A percentile compares a stretch with the other conserved stretches of the same genome.
Evolutionary conservation across 495 filamentous ascomycete species (phyloP).

Genomic region (Bombardia bombarda): DNA sequence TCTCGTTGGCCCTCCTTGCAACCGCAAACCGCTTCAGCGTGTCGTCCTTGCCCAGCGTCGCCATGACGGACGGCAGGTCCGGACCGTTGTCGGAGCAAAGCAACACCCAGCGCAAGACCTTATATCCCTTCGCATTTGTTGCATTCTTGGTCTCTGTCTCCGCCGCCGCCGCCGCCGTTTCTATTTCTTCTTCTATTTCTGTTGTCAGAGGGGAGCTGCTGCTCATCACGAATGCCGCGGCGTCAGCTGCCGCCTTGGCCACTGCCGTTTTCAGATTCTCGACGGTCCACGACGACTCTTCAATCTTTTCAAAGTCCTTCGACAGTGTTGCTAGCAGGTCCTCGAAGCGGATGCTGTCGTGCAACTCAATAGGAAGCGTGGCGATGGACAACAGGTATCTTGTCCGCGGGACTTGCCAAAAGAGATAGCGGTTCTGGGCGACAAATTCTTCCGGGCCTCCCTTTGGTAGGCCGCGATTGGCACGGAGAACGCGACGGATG

Average conservation of each 20-base stretch:
- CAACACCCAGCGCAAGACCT: constrained; percentile 33
- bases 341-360: neutral
- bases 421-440: constrained; percentile 53
- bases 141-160: no score
- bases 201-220: constrained; percentile 29
- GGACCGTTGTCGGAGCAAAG: neutral
- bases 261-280: neutral
- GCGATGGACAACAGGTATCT: no score
- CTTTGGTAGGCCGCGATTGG: neutral
- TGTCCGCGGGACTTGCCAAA: constrained; percentile 40
- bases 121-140: constrained; percentile 39
- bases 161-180: no score
- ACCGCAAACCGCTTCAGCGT: no score
- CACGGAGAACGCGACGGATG: neutral
- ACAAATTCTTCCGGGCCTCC: constrained; percentile 39
- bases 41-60: neutral
- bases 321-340: no score
- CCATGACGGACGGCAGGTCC: neutral
- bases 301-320: neutral
- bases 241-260: neutral
- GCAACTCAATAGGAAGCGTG: neutral
- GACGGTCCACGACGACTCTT: constrained; percentile 1
- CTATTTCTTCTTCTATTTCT: no score
- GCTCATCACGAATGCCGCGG: neutral
- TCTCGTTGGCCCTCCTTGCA: no score